A percentile compares a stretch with the other conserved stretches of the same genome.
Evolutionary conservation across 1,284 basidiomycete genomes (phyloP).

Genomic region (Apiotrichum brassicae): DNA sequence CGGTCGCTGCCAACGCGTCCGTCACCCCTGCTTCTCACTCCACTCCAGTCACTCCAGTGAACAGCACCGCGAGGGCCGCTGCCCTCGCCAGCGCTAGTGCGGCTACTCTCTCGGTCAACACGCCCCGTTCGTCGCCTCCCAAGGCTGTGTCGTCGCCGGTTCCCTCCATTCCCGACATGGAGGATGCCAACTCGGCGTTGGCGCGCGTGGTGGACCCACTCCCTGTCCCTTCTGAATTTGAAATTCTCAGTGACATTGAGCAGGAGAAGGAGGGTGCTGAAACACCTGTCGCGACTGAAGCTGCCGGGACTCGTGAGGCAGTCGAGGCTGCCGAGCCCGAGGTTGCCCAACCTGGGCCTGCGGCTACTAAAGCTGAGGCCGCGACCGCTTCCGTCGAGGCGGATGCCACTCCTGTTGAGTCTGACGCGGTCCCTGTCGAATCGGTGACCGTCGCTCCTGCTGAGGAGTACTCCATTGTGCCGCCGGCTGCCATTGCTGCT

Average conservation of each 20-base stretch:
- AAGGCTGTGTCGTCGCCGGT: background rate
- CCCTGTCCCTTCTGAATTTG: background rate
- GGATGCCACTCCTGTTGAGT: background rate
- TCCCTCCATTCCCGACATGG: conserved; percentile 3
- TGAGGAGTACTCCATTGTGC: background rate
- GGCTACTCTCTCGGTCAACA: background rate
- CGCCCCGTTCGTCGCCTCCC: background rate
- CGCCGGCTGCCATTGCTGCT: background rate
- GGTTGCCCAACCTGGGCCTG: background rate
- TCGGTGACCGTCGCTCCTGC: background rate
- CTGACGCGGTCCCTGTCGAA: background rate
- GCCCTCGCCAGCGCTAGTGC: background rate
- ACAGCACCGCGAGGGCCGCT: background rate
- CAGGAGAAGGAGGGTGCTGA: too few relatives aligned
- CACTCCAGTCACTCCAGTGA: background rate
- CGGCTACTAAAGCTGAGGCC: background rate
- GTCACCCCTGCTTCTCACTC: background rate
- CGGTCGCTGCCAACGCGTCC: background rate
- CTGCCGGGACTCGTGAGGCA: background rate
- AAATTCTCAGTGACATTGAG: background rate
- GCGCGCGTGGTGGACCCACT: background rate
- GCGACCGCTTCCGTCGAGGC: conserved; percentile 25
- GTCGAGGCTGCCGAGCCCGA: background rate
- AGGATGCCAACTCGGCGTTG: conserved; percentile 9
- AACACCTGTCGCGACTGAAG: background rate